A percentile compares a stretch with the other conserved stretches of the same genome.
Conservation (phyloP, 805 yeast genomes). For the Yamadazyma ubonensis region DNA sequence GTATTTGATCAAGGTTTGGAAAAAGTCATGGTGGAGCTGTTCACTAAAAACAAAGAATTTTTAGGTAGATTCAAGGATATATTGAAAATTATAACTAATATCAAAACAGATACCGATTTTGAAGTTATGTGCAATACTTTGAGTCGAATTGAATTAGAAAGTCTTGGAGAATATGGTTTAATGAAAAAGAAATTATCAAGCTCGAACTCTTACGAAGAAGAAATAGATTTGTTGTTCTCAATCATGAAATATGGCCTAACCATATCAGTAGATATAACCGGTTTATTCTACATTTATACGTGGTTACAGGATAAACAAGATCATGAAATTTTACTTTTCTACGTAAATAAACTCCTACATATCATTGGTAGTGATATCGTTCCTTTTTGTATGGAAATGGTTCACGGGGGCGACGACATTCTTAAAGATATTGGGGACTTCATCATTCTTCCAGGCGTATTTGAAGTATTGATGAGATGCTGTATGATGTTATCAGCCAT, state of each 20-base stretch:
- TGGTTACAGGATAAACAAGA: constrained; percentile 36
- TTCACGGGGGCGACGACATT: constrained; percentile 27
- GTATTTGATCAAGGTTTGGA: constrained; percentile 2
- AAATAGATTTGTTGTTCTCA: constrained; percentile 2
- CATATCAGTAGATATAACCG: constrained; percentile 13
- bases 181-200: neutral
- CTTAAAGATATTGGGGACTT: constrained; percentile 38
- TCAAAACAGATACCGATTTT: neutral
- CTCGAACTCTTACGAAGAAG: neutral
- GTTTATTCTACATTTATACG: constrained; percentile 33
- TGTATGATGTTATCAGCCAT: constrained; percentile 25
- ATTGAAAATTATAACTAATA: constrained; percentile 1
- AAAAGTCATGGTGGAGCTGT: neutral
- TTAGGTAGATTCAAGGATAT: neutral
- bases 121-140: neutral
- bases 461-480: constrained; percentile 23
- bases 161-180: constrained; percentile 1
- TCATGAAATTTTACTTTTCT: constrained; percentile 29
- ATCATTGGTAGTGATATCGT: constrained; percentile 29
- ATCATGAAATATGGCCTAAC: neutral
- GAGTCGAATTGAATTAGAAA: neutral
- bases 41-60: neutral
- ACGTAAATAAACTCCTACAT: constrained; percentile 30
- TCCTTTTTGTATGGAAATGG: constrained; percentile 30
- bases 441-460: constrained; percentile 38